Conservation (phyloP, 176 grass and related monocot genomes). For the Dendrocalamus sinicus region DNA sequence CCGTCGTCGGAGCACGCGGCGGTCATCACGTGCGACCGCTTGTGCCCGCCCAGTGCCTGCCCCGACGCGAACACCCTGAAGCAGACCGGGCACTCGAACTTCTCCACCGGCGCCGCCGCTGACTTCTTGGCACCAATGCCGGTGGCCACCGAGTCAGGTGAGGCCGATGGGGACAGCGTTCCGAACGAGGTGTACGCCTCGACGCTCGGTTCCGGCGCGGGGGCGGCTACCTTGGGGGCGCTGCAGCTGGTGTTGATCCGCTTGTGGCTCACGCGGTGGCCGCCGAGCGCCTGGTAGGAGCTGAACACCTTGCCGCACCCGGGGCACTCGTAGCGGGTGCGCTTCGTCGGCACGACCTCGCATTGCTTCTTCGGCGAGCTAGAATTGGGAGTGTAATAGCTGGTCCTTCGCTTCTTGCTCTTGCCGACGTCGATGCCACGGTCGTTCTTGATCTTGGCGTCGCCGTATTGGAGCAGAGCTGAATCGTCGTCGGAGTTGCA, state of each 20-base stretch:
- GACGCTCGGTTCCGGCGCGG: constrained; percentile 44
- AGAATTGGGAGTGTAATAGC: constrained; percentile 35
- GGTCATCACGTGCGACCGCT: constrained; percentile 52
- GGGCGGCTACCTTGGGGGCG: constrained; percentile 31
- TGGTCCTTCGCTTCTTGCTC: constrained; percentile 37
- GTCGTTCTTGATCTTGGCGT: constrained; percentile 24
- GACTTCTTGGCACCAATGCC: constrained; percentile 33
- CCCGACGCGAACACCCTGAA: constrained; percentile 56
- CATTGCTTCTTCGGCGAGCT: constrained; percentile 27
- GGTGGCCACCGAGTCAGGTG: constrained; percentile 37
- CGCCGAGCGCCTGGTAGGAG: constrained; percentile 80
- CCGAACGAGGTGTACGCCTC: constrained; percentile 52
- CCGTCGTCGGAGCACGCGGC: constrained; percentile 19
- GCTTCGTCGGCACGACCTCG: constrained; percentile 35
- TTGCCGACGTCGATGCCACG: background rate
- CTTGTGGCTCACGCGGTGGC: constrained; percentile 81
- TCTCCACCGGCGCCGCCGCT: background rate
- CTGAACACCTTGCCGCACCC: constrained; percentile 64
- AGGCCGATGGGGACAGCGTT: constrained; percentile 34
- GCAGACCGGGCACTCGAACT: constrained; percentile 59
- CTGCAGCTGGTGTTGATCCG: constrained; percentile 63
- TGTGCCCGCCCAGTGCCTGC: constrained; percentile 62
- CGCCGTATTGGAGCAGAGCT: constrained; percentile 30
- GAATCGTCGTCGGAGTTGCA: constrained; percentile 40
- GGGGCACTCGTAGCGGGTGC: constrained; percentile 56